Conservation (phyloP, 2,329 filamentous ascomycete species). For the Clonostachys sp. region DNA sequence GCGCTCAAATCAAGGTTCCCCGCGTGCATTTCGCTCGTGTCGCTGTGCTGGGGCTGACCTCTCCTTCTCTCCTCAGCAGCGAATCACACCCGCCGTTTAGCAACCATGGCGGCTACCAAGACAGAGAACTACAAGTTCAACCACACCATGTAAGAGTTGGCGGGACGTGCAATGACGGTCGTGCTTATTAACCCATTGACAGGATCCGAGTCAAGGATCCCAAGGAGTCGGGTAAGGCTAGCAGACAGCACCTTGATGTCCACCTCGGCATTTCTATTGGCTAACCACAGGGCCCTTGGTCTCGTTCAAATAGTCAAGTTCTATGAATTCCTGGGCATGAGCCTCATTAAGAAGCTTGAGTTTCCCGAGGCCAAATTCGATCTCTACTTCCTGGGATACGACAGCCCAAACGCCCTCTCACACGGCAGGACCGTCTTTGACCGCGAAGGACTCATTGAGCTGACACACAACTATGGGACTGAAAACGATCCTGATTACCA, state of each 20-base stretch:
- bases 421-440: slow-evolving; percentile 69
- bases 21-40: not conserved
- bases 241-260: slow-evolving; percentile 10
- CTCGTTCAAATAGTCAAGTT: slow-evolving; percentile 62
- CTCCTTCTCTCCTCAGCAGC: not conserved
- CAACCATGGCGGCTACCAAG: slow-evolving; percentile 61
- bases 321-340: slow-evolving; percentile 91
- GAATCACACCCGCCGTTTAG: not conserved
- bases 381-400: slow-evolving; percentile 92
- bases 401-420: slow-evolving; percentile 70
- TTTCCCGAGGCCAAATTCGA: slow-evolving; percentile 90
- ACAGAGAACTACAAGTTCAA: slow-evolving; percentile 76
- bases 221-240: slow-evolving; percentile 60
- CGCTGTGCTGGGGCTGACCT: not conserved
- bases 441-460: slow-evolving; percentile 84
- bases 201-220: slow-evolving; percentile 96
- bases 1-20: not conserved
- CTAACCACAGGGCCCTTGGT: slow-evolving; percentile 1
- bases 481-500: slow-evolving; percentile 79
- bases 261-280: not conserved
- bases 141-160: slow-evolving; percentile 70
- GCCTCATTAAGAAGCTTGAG: slow-evolving; percentile 71
- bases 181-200: slow-evolving; percentile 7
- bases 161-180: no score
- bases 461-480: slow-evolving; percentile 83